Percentiles rank a stretch among this genome's conserved stretches.
These are phyloP conservation scores for Canavalia gladiata DNA, from an alignment of 306 rosid genomes.

Conservation along the genomic window DNA sequence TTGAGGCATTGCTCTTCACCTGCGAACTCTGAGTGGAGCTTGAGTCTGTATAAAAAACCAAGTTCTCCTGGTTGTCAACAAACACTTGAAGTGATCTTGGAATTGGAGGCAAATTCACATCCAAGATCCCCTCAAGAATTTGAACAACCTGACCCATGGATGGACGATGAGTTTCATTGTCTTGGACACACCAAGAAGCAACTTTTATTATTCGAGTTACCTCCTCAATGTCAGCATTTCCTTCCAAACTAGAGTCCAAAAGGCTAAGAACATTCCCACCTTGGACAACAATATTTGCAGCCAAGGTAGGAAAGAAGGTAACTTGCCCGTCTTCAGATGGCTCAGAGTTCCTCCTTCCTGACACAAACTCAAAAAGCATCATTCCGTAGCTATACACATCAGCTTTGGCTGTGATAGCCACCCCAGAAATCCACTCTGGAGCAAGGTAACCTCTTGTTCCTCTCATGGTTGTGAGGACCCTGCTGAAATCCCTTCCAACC, in stretches of 20 bases:
- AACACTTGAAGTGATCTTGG: conserved; percentile 55
- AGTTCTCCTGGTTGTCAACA: conserved; percentile 44
- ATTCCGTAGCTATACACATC: conserved; percentile 67
- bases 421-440: conserved; percentile 74
- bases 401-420: conserved; percentile 60
- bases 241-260: conserved; percentile 53
- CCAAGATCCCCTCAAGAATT: conserved; percentile 60
- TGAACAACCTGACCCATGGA: conserved; percentile 64
- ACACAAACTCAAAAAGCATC: conserved; percentile 64
- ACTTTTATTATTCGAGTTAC: conserved; percentile 50
- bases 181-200: conserved; percentile 72
- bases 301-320: conserved; percentile 52
- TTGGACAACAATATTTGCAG: conserved; percentile 45
- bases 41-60: conserved; percentile 62
- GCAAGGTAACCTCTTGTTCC: conserved; percentile 81
- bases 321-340: conserved; percentile 47
- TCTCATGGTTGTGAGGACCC: conserved; percentile 69
- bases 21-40: conserved; percentile 57
- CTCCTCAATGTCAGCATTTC: conserved; percentile 56
- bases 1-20: conserved; percentile 45
- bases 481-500: conserved; percentile 62
- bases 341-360: conserved; percentile 62
- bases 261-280: conserved; percentile 44
- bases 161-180: conserved; percentile 61
- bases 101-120: conserved; percentile 53